Conservation (phyloP, 768 basidiomycete genomes). For the Mycena amicta region DNA sequence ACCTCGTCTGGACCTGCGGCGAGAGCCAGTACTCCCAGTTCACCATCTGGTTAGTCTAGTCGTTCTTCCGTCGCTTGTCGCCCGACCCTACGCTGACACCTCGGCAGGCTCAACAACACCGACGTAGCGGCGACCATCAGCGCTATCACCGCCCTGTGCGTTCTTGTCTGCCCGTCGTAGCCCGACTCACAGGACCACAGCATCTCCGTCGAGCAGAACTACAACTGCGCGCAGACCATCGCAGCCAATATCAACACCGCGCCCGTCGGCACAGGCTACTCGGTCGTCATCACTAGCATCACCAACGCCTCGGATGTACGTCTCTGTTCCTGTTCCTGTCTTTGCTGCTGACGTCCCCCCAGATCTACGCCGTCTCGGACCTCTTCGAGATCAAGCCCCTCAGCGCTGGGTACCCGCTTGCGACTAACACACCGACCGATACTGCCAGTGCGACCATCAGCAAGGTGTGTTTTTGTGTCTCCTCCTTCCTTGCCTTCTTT, state of each 20-base stretch:
- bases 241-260: neutral
- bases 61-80: neutral
- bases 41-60: constrained; percentile 7
- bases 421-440: constrained; percentile 10
- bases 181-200: neutral
- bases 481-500: no score
- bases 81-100: neutral
- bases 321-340: no score
- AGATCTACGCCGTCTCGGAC: constrained; percentile 22
- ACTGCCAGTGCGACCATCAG: constrained; percentile 7
- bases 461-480: constrained; percentile 11
- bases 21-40: constrained; percentile 2
- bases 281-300: constrained; percentile 3
- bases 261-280: constrained; percentile 15
- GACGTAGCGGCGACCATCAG: constrained; percentile 6
- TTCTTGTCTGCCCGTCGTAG: neutral
- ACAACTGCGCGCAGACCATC: constrained; percentile 14
- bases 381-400: constrained; percentile 17
- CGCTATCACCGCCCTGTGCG: constrained; percentile 11
- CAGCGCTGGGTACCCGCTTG: constrained; percentile 15
- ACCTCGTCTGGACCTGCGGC: constrained; percentile 14
- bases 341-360: neutral
- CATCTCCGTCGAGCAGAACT: constrained; percentile 19
- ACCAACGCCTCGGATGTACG: constrained; percentile 10
- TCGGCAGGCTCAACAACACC: constrained; percentile 15